Percentiles rank a stretch among this genome's conserved stretches.
Evolutionary conservation across 306 rosid species (phyloP).

Genomic region (Castanea crenata): DNA sequence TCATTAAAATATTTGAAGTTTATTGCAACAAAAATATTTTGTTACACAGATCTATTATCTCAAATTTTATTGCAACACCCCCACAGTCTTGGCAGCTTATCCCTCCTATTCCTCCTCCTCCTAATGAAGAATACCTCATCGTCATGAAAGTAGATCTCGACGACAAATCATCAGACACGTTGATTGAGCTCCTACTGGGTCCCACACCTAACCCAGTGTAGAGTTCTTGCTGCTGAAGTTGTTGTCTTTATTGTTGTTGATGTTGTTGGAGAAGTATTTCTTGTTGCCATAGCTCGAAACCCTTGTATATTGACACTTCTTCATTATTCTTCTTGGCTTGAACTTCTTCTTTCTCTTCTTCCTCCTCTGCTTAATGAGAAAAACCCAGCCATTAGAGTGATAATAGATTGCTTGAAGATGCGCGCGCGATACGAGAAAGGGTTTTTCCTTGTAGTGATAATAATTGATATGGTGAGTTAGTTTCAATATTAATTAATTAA

Average conservation of each 20-base stretch:
- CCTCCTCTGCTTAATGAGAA: slow-evolving; percentile 68
- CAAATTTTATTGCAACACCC: too few species aligned
- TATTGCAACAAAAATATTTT: too few species aligned
- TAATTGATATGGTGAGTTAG: too few species aligned
- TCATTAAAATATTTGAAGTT: too few species aligned
- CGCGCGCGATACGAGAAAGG: too few species aligned
- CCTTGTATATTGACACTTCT: slow-evolving; percentile 45
- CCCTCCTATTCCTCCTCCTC: slow-evolving; percentile 39
- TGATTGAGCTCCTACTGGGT: slow-evolving; percentile 41
- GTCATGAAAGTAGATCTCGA: slow-evolving; percentile 54
- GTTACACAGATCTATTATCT: too few species aligned
- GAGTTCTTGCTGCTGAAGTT: slow-evolving; percentile 49
- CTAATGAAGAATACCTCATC: slow-evolving; percentile 24
- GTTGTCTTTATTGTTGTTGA: slow-evolving; percentile 14
- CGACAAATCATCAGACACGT: slow-evolving; percentile 53
- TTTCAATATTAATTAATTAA: too few species aligned
- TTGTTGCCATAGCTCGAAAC: slow-evolving; percentile 77
- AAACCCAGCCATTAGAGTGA: slow-evolving; percentile 66
- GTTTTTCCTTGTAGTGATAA: too few species aligned
- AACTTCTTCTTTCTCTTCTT: slow-evolving; percentile 26
- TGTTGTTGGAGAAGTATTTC: slow-evolving; percentile 40
- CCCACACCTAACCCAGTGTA: slow-evolving; percentile 68
- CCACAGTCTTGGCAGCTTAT: slow-evolving; percentile 92
- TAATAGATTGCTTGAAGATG: too few species aligned
- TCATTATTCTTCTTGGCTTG: slow-evolving; percentile 30